Base-by-base conservation (phyloP, 768 basidiomycete genomes). In the Auriculariales sp. region DNA sequence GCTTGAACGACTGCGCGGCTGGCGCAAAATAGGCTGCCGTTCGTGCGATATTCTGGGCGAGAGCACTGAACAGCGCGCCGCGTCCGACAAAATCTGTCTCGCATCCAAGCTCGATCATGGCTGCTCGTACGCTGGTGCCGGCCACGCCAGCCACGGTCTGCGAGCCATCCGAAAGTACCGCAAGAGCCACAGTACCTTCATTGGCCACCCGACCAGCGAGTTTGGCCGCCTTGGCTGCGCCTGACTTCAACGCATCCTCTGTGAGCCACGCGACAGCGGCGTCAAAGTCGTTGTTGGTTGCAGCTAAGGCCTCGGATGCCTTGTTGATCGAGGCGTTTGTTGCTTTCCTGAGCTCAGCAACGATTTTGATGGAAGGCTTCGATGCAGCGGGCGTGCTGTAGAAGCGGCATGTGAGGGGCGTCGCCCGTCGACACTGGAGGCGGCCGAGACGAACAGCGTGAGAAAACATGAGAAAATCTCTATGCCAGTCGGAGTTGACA, bases 71-170 rank as follows among this genome's bases (percentile, higher is more conserved):
- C 11, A 90, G 69, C 51, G 82, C 77, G 57, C 89, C 93, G 55
- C 87, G 68, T 22, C 81, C 88, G 27, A 98, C 93, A 61, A 95
- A 98, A 67, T 98, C 93, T 48, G 93, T 95, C 68, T 98, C 93
- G 68, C 93, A 97, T 57, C 88, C 89, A 53, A 95, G 70, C 64
- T 98, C 93, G 50, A 97, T 69, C 75, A 95, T 84, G 17, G 83
- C 80, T 10, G 85, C 90, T 31, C 87, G 77, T 30, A 86, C 65
- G 32, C 75, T 71, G 1, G 71, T 72, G 17, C 62, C 62, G n/a
- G n/a, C n/a, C n/a, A n/a, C n/a, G n/a, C n/a, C n/a, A n/a, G n/a
- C n/a, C n/a, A n/a, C n/a, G n/a, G n/a, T n/a, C 15, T 70, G 71
- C 19, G 67, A 65, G 14, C 83, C 86, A 12, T 73, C 68, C 15